Evolutionary conservation across 129 eudicot species (phyloP), one percentile per base, ranked within the genome.

Genomic region (Artemisia annua): DNA sequence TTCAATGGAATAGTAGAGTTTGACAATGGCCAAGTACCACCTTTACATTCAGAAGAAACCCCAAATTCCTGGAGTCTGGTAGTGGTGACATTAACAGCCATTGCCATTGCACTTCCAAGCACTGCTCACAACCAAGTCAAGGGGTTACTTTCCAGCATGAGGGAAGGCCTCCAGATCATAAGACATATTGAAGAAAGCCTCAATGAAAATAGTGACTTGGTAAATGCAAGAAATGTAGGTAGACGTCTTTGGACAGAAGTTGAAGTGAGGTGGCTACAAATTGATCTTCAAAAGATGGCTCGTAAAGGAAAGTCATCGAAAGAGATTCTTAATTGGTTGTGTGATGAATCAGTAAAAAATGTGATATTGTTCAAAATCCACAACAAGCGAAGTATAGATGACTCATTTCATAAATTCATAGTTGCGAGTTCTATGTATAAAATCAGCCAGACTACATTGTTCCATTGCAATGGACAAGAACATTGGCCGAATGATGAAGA

Each of bases 391-490:
- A 20, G 76, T 65, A 48, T 58, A 13, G 71, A 69, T 67, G 49
- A 51, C 12, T 57, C 77, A 1, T 51, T 75, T 12, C 69, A 50
- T 1, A 72, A 71, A 44, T 77, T 78, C 24, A 60, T 75, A 11
- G 84, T 79, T 4, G 84, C 84, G 4, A 82, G 64, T 75, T 75
- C 86, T 16, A 78, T 75, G 86, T 81, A 85, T 67, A 71, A 72
- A 76, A 62, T 85, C 22, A 63, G 63, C 61, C 83, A 62, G 55
- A 81, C 77, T 0, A 7, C 81, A 15, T n/a, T 82, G 44, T 39
- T 70, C 3, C 58, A 43, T 4, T 54, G 39, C 26, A 17, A 51
- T 6, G 70, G 70, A 5, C 54, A 63, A 9, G 53, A 65, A 43
- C 5, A 60, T 28, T 17, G 48, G 24, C 65, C 63, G 1, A 56